A percentile compares a stretch with the other conserved stretches of the same genome.
phyloP scores from a whole-genome alignment of 1,284 basidiomycete species.

The Apiotrichum sp. region DNA sequence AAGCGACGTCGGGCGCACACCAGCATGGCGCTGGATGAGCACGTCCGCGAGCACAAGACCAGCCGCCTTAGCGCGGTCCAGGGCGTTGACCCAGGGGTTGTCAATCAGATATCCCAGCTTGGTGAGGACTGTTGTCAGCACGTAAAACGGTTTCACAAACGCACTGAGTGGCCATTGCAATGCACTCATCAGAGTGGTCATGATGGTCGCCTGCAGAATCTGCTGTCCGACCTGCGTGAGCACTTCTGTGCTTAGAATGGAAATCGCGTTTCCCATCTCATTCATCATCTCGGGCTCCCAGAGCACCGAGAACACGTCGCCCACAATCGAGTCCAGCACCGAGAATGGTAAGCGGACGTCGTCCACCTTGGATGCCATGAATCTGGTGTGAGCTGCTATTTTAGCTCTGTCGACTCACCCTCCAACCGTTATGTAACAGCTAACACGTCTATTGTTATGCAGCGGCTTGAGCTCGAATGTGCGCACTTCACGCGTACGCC shows the following conservation, averaged over 20 bases:
- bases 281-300: slow-evolving; percentile 98
- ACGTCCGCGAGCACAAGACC: slow-evolving; percentile 86
- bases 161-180: slow-evolving; percentile 89
- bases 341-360: slow-evolving; percentile 89
- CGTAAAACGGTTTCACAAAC: slow-evolving; percentile 38
- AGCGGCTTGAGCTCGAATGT: slow-evolving; percentile 87
- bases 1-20: slow-evolving; percentile 85
- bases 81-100: slow-evolving; percentile 93
- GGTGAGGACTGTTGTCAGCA: slow-evolving; percentile 62
- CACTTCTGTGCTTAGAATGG: slow-evolving; percentile 80
- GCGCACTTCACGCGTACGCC: slow-evolving; percentile 74
- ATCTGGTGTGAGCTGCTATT: slow-evolving; percentile 53
- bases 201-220: slow-evolving; percentile 79
- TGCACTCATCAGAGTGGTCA: slow-evolving; percentile 85
- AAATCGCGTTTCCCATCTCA: slow-evolving; percentile 83
- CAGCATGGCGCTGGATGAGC: slow-evolving; percentile 75
- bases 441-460: slow-evolving; percentile 93
- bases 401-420: slow-evolving; percentile 57
- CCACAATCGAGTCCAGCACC: slow-evolving; percentile 85
- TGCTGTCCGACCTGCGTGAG: slow-evolving; percentile 81
- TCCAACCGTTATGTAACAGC: slow-evolving; percentile 82
- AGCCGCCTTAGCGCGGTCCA: slow-evolving; percentile 80
- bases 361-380: slow-evolving; percentile 78
- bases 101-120: slow-evolving; percentile 94
- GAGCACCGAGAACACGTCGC: slow-evolving; percentile 85